Percentiles rank a stretch among this genome's conserved stretches.
These are phyloP conservation scores for Penicillium pulvis DNA, from an alignment of 495 filamentous ascomycete genomes.

Conservation along the genomic window DNA sequence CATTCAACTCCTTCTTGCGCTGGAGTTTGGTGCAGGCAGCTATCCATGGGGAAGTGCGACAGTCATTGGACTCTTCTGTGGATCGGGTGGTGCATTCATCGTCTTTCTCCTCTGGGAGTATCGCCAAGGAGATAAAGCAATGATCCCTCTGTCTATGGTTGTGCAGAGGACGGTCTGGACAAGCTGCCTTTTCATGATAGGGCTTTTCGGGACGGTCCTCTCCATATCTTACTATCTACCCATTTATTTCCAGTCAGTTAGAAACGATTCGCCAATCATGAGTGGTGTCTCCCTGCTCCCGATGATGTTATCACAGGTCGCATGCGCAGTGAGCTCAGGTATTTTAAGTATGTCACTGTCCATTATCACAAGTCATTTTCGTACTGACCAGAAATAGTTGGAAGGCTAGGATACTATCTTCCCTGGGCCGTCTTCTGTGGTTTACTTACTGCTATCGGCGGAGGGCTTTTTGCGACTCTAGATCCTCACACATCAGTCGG, in stretches of 20 bases:
- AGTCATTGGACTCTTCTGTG: conserved; percentile 55
- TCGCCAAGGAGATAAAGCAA: conserved; percentile 50
- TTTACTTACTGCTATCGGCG: conserved; percentile 37
- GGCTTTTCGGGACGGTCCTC: conserved; percentile 27
- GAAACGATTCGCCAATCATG: conserved; percentile 28
- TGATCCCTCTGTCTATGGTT: conserved; percentile 49
- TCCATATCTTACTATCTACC: conserved; percentile 37
- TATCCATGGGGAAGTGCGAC: conserved; percentile 48
- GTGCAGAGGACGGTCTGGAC: conserved; percentile 33
- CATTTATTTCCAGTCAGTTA: conserved; percentile 45
- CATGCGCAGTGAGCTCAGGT: conserved; percentile 49
- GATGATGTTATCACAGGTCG: conserved; percentile 52
- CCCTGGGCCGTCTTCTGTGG: conserved; percentile 42
- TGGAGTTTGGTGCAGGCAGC: conserved; percentile 45
- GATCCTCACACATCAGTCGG: conserved; percentile 41
- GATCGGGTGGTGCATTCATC: conserved; percentile 41
- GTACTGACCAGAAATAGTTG: conserved; percentile 25
- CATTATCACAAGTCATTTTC: background rate
- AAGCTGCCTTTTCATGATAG: conserved; percentile 28
- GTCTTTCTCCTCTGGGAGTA: conserved; percentile 51
- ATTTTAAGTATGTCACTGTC: conserved; percentile 30
- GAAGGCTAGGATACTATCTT: conserved; percentile 51
- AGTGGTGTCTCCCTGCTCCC: conserved; percentile 44
- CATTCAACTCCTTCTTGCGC: conserved; percentile 53
- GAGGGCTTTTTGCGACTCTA: conserved; percentile 54